These are phyloP conservation scores for Umbelopsis vinacea DNA, from an alignment of 192 early-diverging fungal species.

Conservation along the genomic window DNA sequence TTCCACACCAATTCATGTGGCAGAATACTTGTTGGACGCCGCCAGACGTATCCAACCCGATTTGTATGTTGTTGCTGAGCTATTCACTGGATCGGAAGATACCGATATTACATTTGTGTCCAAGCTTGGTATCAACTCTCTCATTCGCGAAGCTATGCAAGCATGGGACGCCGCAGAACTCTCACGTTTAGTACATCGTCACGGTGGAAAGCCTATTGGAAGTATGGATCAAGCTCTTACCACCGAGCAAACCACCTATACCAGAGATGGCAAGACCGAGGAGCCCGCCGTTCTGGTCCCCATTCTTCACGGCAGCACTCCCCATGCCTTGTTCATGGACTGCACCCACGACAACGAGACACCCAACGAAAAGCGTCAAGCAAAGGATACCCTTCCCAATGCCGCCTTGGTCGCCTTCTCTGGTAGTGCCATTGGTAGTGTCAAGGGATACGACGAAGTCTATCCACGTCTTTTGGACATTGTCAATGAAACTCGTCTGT, in stretches of 20 bases:
- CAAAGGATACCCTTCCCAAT: constrained; percentile 92
- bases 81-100: constrained; percentile 97
- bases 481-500: constrained; percentile 84
- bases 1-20: constrained; percentile 95
- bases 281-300: constrained; percentile 51
- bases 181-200: constrained; percentile 85
- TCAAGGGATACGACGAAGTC: constrained; percentile 97
- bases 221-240: constrained; percentile 73
- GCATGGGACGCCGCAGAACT: constrained; percentile 94
- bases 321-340: constrained; percentile 98
- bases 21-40: constrained; percentile 87
- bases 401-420: constrained; percentile 90
- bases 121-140: constrained; percentile 92
- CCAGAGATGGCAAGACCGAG: constrained; percentile 16
- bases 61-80: constrained; percentile 96
- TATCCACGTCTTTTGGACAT: constrained; percentile 88
- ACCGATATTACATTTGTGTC: constrained; percentile 92
- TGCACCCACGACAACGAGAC: constrained; percentile 99
- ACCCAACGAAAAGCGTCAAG: constrained; percentile 87
- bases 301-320: constrained; percentile 75
- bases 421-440: constrained; percentile 90
- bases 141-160: constrained; percentile 98
- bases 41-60: constrained; percentile 86
- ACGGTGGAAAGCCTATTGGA: constrained; percentile 92
- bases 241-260: constrained; percentile 47